These are phyloP conservation scores for Daldinia sp. DNA, from an alignment of 2,329 filamentous ascomycete species.

Conservation along the genomic window DNA sequence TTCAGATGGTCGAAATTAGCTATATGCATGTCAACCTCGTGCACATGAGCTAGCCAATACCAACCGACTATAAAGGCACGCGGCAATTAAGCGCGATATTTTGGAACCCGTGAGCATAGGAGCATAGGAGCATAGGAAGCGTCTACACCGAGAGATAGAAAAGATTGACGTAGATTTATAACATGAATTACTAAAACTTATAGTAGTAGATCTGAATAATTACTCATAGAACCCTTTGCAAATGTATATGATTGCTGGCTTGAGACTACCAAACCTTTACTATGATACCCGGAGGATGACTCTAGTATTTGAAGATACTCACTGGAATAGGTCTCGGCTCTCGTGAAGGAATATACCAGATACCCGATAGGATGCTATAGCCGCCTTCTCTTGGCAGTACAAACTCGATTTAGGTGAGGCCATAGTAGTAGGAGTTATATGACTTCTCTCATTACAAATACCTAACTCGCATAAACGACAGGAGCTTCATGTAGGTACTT, in stretches of 20 bases:
- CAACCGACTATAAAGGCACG: neutral
- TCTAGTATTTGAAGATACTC: too few relatives aligned
- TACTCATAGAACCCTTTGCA: neutral
- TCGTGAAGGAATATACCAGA: too few relatives aligned
- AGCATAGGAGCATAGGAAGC: neutral
- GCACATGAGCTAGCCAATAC: neutral
- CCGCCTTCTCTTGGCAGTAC: too few relatives aligned
- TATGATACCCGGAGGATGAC: too few relatives aligned
- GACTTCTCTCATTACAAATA: too few relatives aligned
- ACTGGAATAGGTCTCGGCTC: too few relatives aligned
- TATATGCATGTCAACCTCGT: neutral
- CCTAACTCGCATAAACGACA: too few relatives aligned
- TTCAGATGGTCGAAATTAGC: neutral
- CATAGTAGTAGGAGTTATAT: too few relatives aligned
- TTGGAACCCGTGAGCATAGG: neutral
- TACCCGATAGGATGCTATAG: too few relatives aligned
- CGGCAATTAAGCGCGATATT: neutral
- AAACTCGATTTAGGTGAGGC: too few relatives aligned
- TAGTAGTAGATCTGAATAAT: neutral
- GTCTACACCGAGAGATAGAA: slow-evolving; percentile 2
- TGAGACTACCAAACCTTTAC: too few relatives aligned
- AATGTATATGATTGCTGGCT: neutral
- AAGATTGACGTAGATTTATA: neutral
- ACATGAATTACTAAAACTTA: neutral
- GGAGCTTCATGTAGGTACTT: too few relatives aligned